Evolutionary conservation across 1,284 basidiomycete species (phyloP).

Genomic region (Cryptococcus sp.): DNA sequence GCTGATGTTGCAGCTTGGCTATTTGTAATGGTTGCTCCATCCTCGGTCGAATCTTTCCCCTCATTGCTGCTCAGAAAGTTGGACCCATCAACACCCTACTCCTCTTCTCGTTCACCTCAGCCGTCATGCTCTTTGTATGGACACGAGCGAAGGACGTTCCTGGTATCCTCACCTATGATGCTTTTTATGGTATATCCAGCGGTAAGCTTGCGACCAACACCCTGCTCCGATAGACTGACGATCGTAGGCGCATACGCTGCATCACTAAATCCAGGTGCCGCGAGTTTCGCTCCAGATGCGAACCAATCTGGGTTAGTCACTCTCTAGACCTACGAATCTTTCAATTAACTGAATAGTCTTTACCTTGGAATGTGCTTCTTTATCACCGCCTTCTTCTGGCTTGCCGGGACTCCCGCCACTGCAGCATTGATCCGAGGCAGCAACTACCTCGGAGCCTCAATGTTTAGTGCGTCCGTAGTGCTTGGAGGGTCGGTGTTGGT

Average conservation of each 20-base stretch:
- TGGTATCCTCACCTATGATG: conserved; percentile 24
- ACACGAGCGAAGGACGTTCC: conserved; percentile 16
- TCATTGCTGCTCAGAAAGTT: conserved; percentile 26
- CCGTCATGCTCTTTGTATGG: conserved; percentile 30
- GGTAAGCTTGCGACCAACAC: conserved; percentile 7
- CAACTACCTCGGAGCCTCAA: conserved; percentile 25
- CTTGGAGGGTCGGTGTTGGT: conserved; percentile 10
- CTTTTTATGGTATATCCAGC: conserved; percentile 29
- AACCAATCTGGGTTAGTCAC: conserved; percentile 25
- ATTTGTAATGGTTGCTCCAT: conserved; percentile 33
- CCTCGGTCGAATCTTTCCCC: conserved; percentile 34
- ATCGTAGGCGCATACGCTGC: conserved; percentile 30
- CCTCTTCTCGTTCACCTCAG: conserved; percentile 16
- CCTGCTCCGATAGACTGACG: not conserved
- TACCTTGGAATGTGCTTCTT: conserved; percentile 40
- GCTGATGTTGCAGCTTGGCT: conserved; percentile 11
- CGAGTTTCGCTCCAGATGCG: conserved; percentile 27
- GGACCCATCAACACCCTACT: conserved; percentile 37
- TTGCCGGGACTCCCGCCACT: conserved; percentile 28
- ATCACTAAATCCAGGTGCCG: conserved; percentile 24
- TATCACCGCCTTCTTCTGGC: conserved; percentile 30
- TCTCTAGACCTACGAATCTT: not conserved
- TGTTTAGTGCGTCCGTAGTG: conserved; percentile 29
- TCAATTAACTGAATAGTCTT: conserved; percentile 3
- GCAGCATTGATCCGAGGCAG: conserved; percentile 25